phyloP scores from a whole-genome alignment of 345 rosid species.

The Hibiscus syriacus region DNA sequence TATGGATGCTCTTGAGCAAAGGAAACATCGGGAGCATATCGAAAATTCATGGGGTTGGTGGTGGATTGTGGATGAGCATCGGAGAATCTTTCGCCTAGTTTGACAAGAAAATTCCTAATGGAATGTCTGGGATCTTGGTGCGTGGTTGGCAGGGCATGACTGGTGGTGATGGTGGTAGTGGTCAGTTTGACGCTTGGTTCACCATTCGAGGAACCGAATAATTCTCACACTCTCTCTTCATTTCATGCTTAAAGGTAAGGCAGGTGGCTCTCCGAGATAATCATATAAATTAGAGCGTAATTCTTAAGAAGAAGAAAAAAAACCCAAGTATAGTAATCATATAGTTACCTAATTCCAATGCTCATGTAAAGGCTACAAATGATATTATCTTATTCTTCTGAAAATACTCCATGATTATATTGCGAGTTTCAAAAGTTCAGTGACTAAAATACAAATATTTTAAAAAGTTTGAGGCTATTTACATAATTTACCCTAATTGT shows the following conservation, averaged over 20 bases:
- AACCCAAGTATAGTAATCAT: background rate
- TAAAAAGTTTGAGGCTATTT: too few species aligned
- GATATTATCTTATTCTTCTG: constrained; percentile 53
- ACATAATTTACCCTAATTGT: too few species aligned
- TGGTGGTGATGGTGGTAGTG: constrained; percentile 18
- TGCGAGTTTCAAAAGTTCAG: too few species aligned
- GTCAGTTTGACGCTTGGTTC: constrained; percentile 27
- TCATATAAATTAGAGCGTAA: constrained; percentile 6
- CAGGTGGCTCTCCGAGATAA: constrained; percentile 18
- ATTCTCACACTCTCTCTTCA: constrained; percentile 31
- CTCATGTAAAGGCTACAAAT: constrained; percentile 45
- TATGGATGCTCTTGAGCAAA: constrained; percentile 20
- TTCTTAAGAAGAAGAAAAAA: background rate
- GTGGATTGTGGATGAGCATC: constrained; percentile 16
- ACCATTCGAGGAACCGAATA: constrained; percentile 11
- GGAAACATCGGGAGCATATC: constrained; percentile 11
- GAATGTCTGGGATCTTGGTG: constrained; percentile 29
- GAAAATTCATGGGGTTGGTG: background rate
- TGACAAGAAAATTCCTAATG: constrained; percentile 26
- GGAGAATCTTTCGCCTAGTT: constrained; percentile 37
- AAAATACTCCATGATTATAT: constrained; percentile 61
- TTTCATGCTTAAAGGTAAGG: constrained; percentile 35
- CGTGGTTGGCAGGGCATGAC: constrained; percentile 3
- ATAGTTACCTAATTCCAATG: constrained; percentile 51
- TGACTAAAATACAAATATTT: too few species aligned